phyloP scores from a whole-genome alignment of 768 basidiomycete genomes.

The Rubroboletus satanas region DNA sequence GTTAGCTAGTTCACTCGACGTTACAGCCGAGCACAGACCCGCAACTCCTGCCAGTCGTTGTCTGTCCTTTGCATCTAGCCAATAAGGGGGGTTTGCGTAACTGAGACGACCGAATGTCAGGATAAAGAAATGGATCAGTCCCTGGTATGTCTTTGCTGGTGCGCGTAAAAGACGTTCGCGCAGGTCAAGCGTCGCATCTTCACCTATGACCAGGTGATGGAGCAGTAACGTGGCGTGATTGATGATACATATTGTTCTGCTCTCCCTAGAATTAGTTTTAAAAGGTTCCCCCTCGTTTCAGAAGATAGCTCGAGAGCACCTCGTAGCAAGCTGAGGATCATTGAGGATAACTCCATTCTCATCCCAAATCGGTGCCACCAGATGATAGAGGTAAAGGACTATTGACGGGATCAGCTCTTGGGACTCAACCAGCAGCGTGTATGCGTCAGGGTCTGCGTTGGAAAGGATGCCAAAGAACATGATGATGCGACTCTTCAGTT shows the following conservation, averaged over 20 bases:
- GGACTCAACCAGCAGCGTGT: conserved; percentile 42
- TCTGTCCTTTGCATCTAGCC: conserved; percentile 43
- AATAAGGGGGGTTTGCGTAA: conserved; percentile 62
- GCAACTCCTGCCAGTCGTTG: conserved; percentile 42
- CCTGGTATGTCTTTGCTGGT: conserved; percentile 52
- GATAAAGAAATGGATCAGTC: conserved; percentile 64
- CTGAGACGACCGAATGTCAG: conserved; percentile 75
- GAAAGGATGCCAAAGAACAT: conserved; percentile 40
- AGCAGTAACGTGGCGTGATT: conserved; percentile 56
- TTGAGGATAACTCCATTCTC: conserved; percentile 45
- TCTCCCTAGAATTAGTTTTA: not conserved
- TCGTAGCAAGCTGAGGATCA: conserved; percentile 31
- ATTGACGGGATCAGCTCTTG: conserved; percentile 61
- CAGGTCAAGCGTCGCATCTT: conserved; percentile 47
- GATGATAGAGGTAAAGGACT: conserved; percentile 49
- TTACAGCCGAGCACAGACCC: conserved; percentile 38
- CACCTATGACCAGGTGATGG: conserved; percentile 56
- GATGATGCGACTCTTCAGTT: conserved; percentile 36
- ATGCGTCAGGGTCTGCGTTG: conserved; percentile 36
- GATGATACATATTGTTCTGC: conserved; percentile 49
- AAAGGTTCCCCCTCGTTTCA: not conserved
- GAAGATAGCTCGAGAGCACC: conserved; percentile 12
- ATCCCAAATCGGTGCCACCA: conserved; percentile 63
- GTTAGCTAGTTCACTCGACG: conserved; percentile 1
- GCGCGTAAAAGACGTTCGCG: conserved; percentile 56